These are phyloP conservation scores for Arthrobotrys entomopaga DNA, from an alignment of 2,329 filamentous ascomycete genomes.

Conservation along the genomic window DNA sequence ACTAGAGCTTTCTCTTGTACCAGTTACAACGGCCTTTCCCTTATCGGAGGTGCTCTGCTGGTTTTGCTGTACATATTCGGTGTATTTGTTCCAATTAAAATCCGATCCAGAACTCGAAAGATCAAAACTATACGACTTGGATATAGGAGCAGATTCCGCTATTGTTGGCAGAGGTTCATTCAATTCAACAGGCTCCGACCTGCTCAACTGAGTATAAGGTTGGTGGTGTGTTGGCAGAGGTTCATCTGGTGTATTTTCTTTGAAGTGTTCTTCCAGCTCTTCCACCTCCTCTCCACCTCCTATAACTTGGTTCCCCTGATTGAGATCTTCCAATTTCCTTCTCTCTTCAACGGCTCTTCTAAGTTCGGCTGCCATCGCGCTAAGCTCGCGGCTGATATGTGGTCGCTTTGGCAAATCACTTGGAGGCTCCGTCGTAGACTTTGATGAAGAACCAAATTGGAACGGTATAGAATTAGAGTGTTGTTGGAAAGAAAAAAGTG, in stretches of 20 bases:
- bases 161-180: background rate
- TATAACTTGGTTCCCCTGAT: background rate
- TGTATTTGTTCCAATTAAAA: conserved; percentile 54
- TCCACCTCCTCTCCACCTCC: conserved; percentile 22
- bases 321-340: conserved; percentile 16
- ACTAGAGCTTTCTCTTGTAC: conserved; percentile 45
- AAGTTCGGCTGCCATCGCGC: conserved; percentile 56
- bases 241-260: background rate
- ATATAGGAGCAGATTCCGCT: background rate
- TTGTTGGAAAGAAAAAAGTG: conserved; percentile 30
- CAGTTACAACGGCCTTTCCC: conserved; percentile 23
- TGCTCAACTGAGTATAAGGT: background rate
- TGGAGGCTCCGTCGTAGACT: conserved; percentile 13
- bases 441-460: conserved; percentile 42
- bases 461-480: conserved; percentile 27
- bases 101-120: conserved; percentile 50
- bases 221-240: background rate
- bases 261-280: background rate
- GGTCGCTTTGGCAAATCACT: conserved; percentile 50
- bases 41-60: conserved; percentile 23
- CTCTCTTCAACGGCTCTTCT: conserved; percentile 56
- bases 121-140: conserved; percentile 44
- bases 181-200: conserved; percentile 1
- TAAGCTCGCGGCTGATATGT: conserved; percentile 56
- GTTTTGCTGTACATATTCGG: conserved; percentile 37